Base-by-base conservation (phyloP, 2,329 filamentous ascomycete species). In the Colletotrichum sp. region DNA sequence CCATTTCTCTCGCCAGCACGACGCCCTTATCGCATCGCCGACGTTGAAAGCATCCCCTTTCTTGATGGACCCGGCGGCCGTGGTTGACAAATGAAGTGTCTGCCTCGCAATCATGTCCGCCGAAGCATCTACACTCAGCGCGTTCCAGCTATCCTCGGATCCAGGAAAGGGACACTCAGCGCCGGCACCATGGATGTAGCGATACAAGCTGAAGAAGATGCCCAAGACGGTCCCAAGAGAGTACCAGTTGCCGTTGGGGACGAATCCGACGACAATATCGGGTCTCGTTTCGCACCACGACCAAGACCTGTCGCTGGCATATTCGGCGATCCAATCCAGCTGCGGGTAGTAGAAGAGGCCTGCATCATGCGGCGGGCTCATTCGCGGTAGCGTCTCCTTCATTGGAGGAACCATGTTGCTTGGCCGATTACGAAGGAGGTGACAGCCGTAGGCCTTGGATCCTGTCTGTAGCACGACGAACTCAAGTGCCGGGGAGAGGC, bases 171-270 rank as follows among this genome's bases (percentile, higher is more conserved):
- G 82, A 71, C 82, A 84, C 59, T 81, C 82, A 4, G 84, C 82
- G 13, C 84, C 84, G 39, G 81, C 80, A n/a, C 85, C 85, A 68
- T 86, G 80, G 16, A 86, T 79, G 34, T 83, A 80, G 26, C 80
- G 80, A 69, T 82, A 85, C 8, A 87, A 71, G 13, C 82, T 82
- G 4, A 86, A 80, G 74, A 85, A 87, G 21, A 72, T 39, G 24
- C 71, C 71, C 21, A 72, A 26, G 9, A 24, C 21, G n/a, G 39
- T 34, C 18, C 30, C 71, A 13, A 72, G 49, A 36, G 83, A 85
- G 78, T 85, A 86, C 57, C 84, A 83, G 69, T 86, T 87, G 82
- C 75, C 82, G 71, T 86, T 86, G 18, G 86, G 85, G 6, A 86
- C 83, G 75, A 87, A 87, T 8, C 85, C 85, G 52, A 87, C 82